Evolutionary conservation across 768 basidiomycete species (phyloP), one percentile per base, ranked within the genome.

Genomic region (Leccinum subgranulosum): DNA sequence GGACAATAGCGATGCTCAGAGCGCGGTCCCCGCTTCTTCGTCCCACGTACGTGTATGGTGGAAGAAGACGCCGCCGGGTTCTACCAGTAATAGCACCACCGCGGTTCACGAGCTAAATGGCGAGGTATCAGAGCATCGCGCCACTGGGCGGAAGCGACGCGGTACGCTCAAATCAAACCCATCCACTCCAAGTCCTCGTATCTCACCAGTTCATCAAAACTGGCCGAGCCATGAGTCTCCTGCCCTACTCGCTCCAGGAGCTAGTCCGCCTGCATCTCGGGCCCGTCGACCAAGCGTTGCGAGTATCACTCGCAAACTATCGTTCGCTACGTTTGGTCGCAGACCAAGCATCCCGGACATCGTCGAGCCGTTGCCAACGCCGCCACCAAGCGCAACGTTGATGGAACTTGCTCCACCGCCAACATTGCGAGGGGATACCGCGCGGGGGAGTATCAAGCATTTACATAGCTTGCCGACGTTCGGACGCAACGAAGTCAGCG

Each of bases 241-340:
- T 8, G 34, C 56, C 6, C 21, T 58, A 14, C 49, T 57, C 0
- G 51, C 46, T 8, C 17, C 62, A 2, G 66, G 65, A 23, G 36
- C 9, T 21, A 58, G 57, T 49, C 53, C 64, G 17, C 48, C 36
- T 19, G 28, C 31, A 2, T 9, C 58, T 5, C 61, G 58, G 9
- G 17, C 46, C 29, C 66, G 64, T 51, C 54, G 71, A 21, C 69
- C 68, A 9, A 70, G 69, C 9, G 68, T 70, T 10, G 70, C 61
- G 34, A 72, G 66, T 28, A 70, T 70, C 45, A 71, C 69, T 3
- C 71, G 66, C n/a, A 72, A 70, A 53, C 39, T 73, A 15, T 73
- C 69, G 11, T 70, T 72, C 45, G 65, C 63, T n/a, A 63, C 61
- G 23, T 71, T 71, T 29, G 43, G 55, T 47, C 71, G 71, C 21